Evolutionary conservation across 1,284 basidiomycete species (phyloP).

Genomic region (Cutaneotrichosporon mucoides): DNA sequence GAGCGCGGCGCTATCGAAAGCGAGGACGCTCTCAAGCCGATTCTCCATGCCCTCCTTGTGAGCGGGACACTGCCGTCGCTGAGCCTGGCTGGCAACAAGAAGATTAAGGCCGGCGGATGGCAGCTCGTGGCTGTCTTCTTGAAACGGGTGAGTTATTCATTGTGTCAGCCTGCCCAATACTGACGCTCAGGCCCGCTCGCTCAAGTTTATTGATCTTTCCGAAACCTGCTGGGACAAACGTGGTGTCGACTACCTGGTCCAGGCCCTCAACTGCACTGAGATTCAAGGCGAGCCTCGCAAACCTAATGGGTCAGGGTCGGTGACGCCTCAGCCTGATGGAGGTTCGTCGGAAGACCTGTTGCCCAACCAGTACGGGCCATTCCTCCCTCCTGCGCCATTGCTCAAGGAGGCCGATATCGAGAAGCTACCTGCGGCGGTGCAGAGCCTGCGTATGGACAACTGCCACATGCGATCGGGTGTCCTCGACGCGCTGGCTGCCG

Average conservation of each 20-base stretch:
- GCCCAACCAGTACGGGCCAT: constrained; percentile 29
- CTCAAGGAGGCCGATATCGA: constrained; percentile 27
- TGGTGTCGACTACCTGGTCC: constrained; percentile 73
- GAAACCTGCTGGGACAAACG: constrained; percentile 82
- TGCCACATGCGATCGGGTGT: constrained; percentile 67
- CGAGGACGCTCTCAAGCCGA: constrained; percentile 77
- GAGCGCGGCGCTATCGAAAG: constrained; percentile 70
- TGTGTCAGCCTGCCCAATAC: too few species aligned
- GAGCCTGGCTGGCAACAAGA: constrained; percentile 80
- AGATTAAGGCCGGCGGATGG: constrained; percentile 73
- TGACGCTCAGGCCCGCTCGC: constrained; percentile 58
- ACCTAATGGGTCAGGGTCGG: neutral
- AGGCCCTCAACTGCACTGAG: constrained; percentile 55
- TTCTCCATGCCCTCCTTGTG: constrained; percentile 84
- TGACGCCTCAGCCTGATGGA: constrained; percentile 4
- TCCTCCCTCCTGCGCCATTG: constrained; percentile 41
- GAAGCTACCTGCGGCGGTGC: constrained; percentile 48
- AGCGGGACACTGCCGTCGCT: constrained; percentile 75
- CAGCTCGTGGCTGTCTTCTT: constrained; percentile 75
- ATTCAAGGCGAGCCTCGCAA: constrained; percentile 1
- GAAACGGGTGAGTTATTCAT: constrained; percentile 55
- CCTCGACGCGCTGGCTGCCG: constrained; percentile 69
- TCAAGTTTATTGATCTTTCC: constrained; percentile 84
- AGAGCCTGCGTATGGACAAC: constrained; percentile 78
- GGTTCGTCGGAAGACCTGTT: constrained; percentile 1